Base-by-base conservation (phyloP, 306 rosid species). In the Vigna trinervia region DNA sequence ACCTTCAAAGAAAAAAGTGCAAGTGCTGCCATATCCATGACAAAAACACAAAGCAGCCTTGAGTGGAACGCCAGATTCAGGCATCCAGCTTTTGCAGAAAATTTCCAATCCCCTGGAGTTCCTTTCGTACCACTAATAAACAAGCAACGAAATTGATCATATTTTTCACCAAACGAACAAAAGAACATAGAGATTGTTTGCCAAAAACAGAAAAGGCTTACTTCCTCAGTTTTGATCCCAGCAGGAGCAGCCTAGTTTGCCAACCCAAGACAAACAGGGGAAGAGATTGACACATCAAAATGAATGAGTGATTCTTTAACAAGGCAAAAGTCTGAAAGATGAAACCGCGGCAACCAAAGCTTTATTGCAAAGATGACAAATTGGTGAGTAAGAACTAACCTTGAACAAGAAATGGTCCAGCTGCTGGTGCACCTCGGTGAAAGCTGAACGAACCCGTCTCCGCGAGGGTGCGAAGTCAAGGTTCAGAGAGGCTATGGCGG, bases 1-100 rank as follows among this genome's bases (percentile, higher is more conserved):
- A 90, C 97, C 99, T 85, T 95, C 97, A 82, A 95, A 95, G 89
- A 95, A 92, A 86, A 84, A 95, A 45, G 97, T 91, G 89, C 99
- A 95, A 65, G 99, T 95, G 70, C 90, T 93, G 59, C 97, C 99
- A 92, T 90, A 95, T 1, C 97, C 99, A 86, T 95, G 99, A 84
- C 99, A 95, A 71, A 90, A 95, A 86, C 73, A 92, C 82, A 95
- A 54, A 62, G 86, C 86, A 19, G 85, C 99, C 46, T 89, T 95
- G 12, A 90, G 80, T 59, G 78, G 84, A 82, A 89, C 85, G 13
- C 84, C 85, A 1, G 85, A 58, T 79, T 85, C 69, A 8, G 97
- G 97, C 75, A 82, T 68, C 99, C 99, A 95, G 65, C 92, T 92
- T 83, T 89, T 95, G 85, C 92, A 89, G 91, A 95, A 95, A 71